Conservation (phyloP, 352 stramenopile genomes). For the Globisporangium nunn region DNA sequence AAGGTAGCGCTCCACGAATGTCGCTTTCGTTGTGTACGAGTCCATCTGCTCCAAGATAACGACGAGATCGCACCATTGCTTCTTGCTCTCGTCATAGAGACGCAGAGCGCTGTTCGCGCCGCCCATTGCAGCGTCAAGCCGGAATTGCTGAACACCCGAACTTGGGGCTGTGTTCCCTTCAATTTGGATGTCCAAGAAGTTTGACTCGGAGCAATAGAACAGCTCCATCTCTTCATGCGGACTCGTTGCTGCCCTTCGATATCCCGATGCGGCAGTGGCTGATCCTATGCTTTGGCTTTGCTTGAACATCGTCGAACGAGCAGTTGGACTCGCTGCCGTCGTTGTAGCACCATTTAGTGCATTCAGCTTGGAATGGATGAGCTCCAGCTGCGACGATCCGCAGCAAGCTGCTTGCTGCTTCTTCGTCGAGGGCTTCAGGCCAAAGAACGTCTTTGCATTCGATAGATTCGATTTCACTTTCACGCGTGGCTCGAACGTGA, state of each 20-base stretch:
- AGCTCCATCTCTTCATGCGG: slow-evolving; percentile 33
- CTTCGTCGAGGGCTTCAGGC: slow-evolving; percentile 29
- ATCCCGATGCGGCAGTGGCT: not conserved
- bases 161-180: slow-evolving; percentile 44
- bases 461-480: slow-evolving; percentile 47
- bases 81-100: slow-evolving; percentile 61
- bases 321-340: slow-evolving; percentile 15
- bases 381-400: slow-evolving; percentile 50
- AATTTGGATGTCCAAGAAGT: slow-evolving; percentile 52
- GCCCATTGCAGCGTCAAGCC: slow-evolving; percentile 38
- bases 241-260: not conserved
- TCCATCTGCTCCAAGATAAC: slow-evolving; percentile 64
- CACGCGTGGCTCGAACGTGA: slow-evolving; percentile 46
- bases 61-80: slow-evolving; percentile 74
- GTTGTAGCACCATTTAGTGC: slow-evolving; percentile 37
- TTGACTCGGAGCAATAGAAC: slow-evolving; percentile 70
- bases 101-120: slow-evolving; percentile 61
- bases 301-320: slow-evolving; percentile 15
- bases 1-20: slow-evolving; percentile 77
- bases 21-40: slow-evolving; percentile 62
- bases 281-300: slow-evolving; percentile 2
- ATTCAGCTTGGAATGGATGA: slow-evolving; percentile 72
- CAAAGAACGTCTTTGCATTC: slow-evolving; percentile 61
- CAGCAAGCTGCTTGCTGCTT: slow-evolving; percentile 51
- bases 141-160: slow-evolving; percentile 55